Conservation (phyloP, 164 flowering plant genomes). For the Chimonanthus salicifolius region DNA sequence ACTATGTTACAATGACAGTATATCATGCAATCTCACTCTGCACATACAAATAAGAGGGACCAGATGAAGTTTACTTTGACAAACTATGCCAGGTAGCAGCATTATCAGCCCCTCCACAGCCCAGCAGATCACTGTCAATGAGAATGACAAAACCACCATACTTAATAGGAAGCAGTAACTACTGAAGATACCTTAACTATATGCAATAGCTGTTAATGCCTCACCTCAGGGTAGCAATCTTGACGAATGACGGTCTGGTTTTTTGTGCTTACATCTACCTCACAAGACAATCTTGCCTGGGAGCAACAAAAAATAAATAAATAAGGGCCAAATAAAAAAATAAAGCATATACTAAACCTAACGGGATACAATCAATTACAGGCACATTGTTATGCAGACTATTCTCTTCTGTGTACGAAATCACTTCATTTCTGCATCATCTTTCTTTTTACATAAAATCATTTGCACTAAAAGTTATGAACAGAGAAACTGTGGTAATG, state of each 20-base stretch:
- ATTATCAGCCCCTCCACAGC: background rate
- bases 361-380: no score
- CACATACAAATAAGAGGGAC: background rate
- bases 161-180: background rate
- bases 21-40: background rate
- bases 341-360: no score
- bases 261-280: conserved; percentile 33
- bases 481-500: no score
- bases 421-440: no score
- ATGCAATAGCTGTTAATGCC: conserved; percentile 7
- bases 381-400: no score
- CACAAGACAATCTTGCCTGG: conserved; percentile 53
- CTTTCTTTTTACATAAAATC: no score
- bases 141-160: background rate
- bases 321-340: background rate
- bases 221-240: conserved; percentile 44
- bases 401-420: no score
- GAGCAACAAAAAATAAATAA: background rate
- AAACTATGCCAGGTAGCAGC: background rate
- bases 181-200: background rate
- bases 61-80: conserved; percentile 4
- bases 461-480: no score
- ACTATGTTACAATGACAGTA: background rate
- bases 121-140: background rate
- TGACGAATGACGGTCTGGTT: conserved; percentile 42